Evolutionary conservation across 2,329 filamentous ascomycete species (phyloP).

Genomic region (Salinomyces thailandicus): DNA sequence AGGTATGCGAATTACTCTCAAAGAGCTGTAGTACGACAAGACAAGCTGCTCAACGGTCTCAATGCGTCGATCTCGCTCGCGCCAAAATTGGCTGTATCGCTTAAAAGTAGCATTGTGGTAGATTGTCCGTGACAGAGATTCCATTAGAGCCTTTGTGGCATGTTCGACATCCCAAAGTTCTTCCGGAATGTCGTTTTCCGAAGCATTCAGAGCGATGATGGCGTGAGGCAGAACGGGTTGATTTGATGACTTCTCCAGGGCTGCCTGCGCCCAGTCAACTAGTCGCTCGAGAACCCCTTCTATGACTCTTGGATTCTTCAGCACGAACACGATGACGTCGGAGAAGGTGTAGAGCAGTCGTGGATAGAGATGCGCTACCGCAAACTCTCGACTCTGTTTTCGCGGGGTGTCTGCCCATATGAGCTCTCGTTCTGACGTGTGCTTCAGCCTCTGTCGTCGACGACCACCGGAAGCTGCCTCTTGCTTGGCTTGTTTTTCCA

Average conservation of each 20-base stretch:
- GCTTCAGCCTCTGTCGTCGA: too few species aligned
- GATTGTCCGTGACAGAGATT: too few species aligned
- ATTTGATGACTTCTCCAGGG: slow-evolving; percentile 41
- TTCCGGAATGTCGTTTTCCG: slow-evolving; percentile 30
- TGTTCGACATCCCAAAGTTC: slow-evolving; percentile 34
- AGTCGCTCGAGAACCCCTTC: slow-evolving; percentile 17
- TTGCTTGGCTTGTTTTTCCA: neutral
- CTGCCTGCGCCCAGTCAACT: slow-evolving; percentile 38
- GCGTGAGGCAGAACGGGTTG: slow-evolving; percentile 44
- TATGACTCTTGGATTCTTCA: slow-evolving; percentile 18
- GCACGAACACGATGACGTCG: slow-evolving; percentile 30
- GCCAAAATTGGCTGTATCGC: slow-evolving; percentile 26
- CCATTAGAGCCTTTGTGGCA: slow-evolving; percentile 32
- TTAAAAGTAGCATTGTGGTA: slow-evolving; percentile 8
- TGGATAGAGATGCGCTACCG: slow-evolving; percentile 27
- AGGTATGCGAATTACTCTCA: slow-evolving; percentile 38
- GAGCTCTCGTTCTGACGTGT: slow-evolving; percentile 10
- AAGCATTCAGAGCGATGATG: slow-evolving; percentile 42
- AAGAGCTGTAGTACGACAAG: slow-evolving; percentile 37
- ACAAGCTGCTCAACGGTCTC: slow-evolving; percentile 33
- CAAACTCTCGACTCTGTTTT: slow-evolving; percentile 17
- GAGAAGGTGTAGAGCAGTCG: slow-evolving; percentile 31
- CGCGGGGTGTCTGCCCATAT: slow-evolving; percentile 14
- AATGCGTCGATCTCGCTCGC: slow-evolving; percentile 26
- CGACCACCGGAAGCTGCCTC: slow-evolving; percentile 1